phyloP scores from a whole-genome alignment of 495 filamentous ascomycete species.

The Lentithecium fluviatile region DNA sequence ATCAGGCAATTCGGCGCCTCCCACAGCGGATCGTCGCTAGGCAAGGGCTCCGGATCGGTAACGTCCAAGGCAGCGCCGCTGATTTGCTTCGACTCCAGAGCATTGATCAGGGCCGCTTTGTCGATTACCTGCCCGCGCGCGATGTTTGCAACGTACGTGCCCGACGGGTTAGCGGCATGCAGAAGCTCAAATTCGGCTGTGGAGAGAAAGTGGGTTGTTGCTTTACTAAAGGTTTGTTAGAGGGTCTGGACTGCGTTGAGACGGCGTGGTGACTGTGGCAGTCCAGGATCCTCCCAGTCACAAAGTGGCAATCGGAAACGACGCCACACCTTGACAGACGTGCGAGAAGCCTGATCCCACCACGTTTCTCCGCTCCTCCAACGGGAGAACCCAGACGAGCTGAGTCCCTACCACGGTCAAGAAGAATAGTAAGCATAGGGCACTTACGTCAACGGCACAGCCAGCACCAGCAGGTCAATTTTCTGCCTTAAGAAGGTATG shows the following conservation, averaged over 20 bases:
- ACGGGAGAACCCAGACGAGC: no score
- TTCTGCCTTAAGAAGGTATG: conserved; percentile 66
- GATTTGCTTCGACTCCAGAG: conserved; percentile 55
- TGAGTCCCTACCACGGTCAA: background rate
- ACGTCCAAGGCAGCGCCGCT: conserved; percentile 80
- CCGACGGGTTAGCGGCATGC: conserved; percentile 53
- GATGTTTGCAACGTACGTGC: conserved; percentile 81
- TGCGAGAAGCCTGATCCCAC: no score
- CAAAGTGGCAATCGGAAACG: no score
- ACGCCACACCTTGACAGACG: no score
- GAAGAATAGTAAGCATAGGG: conserved; percentile 5
- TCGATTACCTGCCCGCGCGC: conserved; percentile 70
- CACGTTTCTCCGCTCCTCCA: no score
- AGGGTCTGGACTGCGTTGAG: background rate
- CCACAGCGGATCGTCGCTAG: conserved; percentile 68
- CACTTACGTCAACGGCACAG: conserved; percentile 66
- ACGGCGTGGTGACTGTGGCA: background rate
- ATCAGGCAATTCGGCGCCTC: conserved; percentile 69
- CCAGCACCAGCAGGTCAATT: conserved; percentile 73
- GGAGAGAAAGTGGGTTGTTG: conserved; percentile 63
- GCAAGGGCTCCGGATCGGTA: conserved; percentile 81
- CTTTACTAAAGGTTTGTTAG: conserved; percentile 37
- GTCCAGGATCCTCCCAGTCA: background rate
- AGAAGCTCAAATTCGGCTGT: conserved; percentile 67
- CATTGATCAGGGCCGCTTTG: conserved; percentile 63